Conservation (phyloP, 176 grass and related monocot species). For the barley (Hordeum vulgare) region DNA sequence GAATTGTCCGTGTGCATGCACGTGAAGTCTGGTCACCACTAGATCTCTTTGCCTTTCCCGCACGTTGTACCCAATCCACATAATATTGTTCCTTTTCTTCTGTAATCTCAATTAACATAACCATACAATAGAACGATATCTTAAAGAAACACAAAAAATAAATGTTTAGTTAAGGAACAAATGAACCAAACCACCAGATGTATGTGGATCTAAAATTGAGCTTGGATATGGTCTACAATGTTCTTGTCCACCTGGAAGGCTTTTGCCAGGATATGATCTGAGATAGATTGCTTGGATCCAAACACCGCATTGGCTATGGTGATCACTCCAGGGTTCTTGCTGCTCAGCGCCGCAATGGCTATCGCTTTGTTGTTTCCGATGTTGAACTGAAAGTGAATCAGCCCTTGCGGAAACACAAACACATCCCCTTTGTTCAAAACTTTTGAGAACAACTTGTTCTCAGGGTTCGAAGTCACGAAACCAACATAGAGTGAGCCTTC, state of each 20-base stretch:
- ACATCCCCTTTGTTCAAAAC: not conserved
- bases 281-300: not conserved
- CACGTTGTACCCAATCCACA: too few species aligned
- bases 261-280: not conserved
- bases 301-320: not conserved
- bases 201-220: not conserved
- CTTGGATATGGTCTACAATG: not conserved
- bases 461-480: not conserved
- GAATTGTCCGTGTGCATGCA: too few species aligned
- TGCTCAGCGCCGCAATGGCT: not conserved
- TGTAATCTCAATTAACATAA: too few species aligned
- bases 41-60: too few species aligned
- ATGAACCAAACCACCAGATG: too few species aligned
- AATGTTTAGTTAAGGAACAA: too few species aligned
- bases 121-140: too few species aligned
- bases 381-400: constrained; percentile 1
- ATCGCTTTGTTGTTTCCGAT: not conserved
- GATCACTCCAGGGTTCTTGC: constrained; percentile 3
- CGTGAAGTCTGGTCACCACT: too few species aligned
- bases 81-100: too few species aligned
- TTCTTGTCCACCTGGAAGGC: not conserved
- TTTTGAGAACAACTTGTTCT: not conserved
- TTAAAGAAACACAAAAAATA: too few species aligned
- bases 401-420: not conserved
- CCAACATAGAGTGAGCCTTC: not conserved